These are phyloP conservation scores for Ormosia emarginata DNA, from an alignment of 306 rosid genomes.

Conservation along the genomic window DNA sequence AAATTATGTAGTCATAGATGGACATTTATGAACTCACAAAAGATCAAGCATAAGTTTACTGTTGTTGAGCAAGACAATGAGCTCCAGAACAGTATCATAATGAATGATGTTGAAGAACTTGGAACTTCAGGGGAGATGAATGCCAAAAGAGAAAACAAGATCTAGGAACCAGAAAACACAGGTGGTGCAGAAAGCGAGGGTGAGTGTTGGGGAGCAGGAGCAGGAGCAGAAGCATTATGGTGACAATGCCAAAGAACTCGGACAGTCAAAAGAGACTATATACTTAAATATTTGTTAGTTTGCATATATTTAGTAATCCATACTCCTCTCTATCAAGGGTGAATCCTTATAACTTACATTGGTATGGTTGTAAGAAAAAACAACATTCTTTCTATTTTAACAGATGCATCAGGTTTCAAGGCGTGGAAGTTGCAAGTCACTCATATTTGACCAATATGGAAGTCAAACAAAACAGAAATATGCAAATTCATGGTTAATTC, in stretches of 20 bases:
- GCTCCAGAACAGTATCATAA: constrained; percentile 5
- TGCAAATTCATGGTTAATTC: background rate
- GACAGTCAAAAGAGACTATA: background rate
- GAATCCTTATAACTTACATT: background rate
- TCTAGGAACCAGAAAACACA: background rate
- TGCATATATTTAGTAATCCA: background rate
- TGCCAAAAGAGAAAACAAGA: background rate
- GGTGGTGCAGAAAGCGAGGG: background rate
- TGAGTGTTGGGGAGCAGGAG: background rate
- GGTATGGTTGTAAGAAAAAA: background rate
- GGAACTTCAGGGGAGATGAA: background rate
- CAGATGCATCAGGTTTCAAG: background rate
- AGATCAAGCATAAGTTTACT: too few relatives aligned
- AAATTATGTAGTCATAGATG: background rate
- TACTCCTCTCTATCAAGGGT: background rate
- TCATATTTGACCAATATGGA: background rate
- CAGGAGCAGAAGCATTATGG: background rate
- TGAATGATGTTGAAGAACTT: background rate
- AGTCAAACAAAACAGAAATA: background rate
- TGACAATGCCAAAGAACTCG: background rate
- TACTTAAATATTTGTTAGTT: background rate
- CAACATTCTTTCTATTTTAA: background rate
- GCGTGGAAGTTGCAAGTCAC: background rate
- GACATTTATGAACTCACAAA: background rate
- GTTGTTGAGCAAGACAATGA: constrained; percentile 3